Evolutionary conservation across 2,329 filamentous ascomycete species (phyloP), one percentile per base, ranked within the genome.

Genomic region (Arachnomyces sp.): DNA sequence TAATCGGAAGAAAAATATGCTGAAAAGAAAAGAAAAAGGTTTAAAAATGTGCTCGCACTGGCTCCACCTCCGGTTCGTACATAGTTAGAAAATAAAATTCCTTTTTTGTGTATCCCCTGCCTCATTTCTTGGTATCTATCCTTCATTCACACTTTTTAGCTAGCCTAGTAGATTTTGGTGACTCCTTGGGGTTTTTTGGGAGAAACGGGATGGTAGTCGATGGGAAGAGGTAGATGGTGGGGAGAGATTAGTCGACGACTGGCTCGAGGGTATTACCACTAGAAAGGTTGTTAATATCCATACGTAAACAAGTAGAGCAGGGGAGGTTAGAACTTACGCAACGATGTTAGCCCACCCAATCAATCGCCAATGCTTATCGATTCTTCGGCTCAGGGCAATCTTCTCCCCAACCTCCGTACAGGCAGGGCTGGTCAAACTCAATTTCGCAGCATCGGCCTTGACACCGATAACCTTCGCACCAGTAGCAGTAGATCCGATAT

Each of bases 401-500:
- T 98, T 96, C 75, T 98, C 90, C 50, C 89, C 89, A 59, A 95
- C 82, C 63, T 94, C 90, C 37, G 92, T 98, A 73, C 92, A 98
- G 43, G 92, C 92, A 33, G 89, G 89, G 61, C 81, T 90, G 46
- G 89, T 96, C 54, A 98, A 73, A 44, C 86, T 82, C 51, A 98
- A 76, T 73, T 95, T 95, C 43, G 92, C 92, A 43, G 89, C 90
- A 76, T 98, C 92, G 59, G 90, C 89, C 77, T 92, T 95, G 61
- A 96, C 93, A 57, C 87, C 90, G 43, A 92, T 79, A 39, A 98
- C 87, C 79, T 96, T 98, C 52, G 92, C 92, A 67, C 92, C 92
- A 11, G 90, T 95, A 34, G 92, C 93, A 7, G 90, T 96, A 29
- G 87, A 94, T 47, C 92, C 92, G 61, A 98, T 98, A 74, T 98